Conservation (phyloP, 345 rosid species). For the Salix purpurea region DNA sequence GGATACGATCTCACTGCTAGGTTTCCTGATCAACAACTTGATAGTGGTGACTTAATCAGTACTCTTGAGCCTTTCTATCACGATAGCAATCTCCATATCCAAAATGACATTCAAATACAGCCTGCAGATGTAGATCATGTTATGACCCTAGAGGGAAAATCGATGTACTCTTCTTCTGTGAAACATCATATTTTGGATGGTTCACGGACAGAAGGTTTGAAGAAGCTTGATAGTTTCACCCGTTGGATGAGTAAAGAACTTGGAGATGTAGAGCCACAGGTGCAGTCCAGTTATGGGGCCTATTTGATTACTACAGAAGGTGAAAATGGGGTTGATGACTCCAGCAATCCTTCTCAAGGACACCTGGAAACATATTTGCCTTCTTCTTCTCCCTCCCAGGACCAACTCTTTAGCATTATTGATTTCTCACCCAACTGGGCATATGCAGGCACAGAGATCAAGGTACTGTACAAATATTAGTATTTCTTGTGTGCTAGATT, state of each 20-base stretch:
- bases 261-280: constrained; percentile 64
- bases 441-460: constrained; percentile 49
- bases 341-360: constrained; percentile 41
- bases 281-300: constrained; percentile 51
- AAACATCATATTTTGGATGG: constrained; percentile 48
- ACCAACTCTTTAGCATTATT: constrained; percentile 73
- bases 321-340: constrained; percentile 50
- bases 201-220: constrained; percentile 53
- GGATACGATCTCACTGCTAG: constrained; percentile 27
- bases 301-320: constrained; percentile 64
- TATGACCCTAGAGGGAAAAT: constrained; percentile 44
- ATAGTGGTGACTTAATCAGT: constrained; percentile 18
- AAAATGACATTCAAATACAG: constrained; percentile 22
- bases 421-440: constrained; percentile 92
- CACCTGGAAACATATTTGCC: constrained; percentile 50
- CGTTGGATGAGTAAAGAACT: constrained; percentile 95
- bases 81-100: constrained; percentile 14
- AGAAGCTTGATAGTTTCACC: constrained; percentile 86
- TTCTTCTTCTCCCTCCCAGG: constrained; percentile 75
- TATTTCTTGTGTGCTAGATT: neutral
- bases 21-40: constrained; percentile 39
- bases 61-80: constrained; percentile 18
- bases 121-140: constrained; percentile 31
- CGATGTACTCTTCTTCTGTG: constrained; percentile 35
- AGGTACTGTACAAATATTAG: constrained; percentile 44